Percentiles rank a stretch among this genome's conserved stretches.
Conservation (phyloP, 148 eudicot species). For the Arbutus unedo region DNA sequence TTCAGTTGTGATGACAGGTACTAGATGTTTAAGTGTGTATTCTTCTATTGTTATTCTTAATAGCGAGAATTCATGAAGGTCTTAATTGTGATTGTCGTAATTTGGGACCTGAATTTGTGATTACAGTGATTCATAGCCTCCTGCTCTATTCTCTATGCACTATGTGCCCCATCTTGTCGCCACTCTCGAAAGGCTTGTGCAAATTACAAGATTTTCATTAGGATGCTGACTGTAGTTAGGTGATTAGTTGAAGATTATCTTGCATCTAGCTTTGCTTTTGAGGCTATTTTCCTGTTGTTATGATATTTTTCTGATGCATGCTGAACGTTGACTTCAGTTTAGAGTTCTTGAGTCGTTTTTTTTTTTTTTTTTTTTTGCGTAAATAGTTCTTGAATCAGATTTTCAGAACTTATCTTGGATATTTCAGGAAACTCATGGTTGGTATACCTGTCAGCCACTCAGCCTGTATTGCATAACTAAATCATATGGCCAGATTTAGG, state of each 20-base stretch:
- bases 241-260: neutral
- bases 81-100: neutral
- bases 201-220: neutral
- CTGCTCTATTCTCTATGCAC: conserved; percentile 9
- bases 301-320: neutral
- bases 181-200: neutral
- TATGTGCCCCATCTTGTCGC: neutral
- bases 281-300: neutral
- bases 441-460: neutral
- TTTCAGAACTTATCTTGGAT: neutral
- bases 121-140: neutral
- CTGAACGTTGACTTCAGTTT: neutral
- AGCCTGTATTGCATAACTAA: neutral
- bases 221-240: neutral
- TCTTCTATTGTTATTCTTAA: neutral
- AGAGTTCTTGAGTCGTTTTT: neutral
- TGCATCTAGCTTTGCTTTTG: neutral
- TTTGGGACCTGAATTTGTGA: neutral
- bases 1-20: neutral
- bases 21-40: neutral
- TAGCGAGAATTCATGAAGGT: neutral
- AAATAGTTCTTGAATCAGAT: neutral
- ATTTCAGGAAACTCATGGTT: neutral
- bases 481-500: neutral
- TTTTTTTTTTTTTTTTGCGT: too few species aligned